phyloP scores from a whole-genome alignment of 2,329 filamentous ascomycete species.

The Microsporum ferrugineum region DNA sequence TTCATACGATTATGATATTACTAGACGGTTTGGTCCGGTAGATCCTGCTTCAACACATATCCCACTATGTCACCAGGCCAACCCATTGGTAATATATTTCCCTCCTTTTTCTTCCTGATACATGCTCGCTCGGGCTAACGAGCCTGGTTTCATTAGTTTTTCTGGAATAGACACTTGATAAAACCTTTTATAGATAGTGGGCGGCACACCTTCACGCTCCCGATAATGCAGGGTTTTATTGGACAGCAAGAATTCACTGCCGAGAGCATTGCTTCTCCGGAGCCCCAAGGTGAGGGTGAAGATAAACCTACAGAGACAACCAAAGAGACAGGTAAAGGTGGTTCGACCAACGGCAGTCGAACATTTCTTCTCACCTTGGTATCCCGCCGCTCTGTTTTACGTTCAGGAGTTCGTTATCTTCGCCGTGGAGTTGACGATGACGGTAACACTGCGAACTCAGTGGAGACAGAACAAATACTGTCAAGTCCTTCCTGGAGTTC shows the following conservation, averaged over 20 bases:
- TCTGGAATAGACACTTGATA: slow-evolving; percentile 78
- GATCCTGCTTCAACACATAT: slow-evolving; percentile 34
- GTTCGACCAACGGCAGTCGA: slow-evolving; percentile 22
- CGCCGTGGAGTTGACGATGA: slow-evolving; percentile 83
- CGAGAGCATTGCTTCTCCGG: slow-evolving; percentile 33
- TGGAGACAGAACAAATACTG: slow-evolving; percentile 91
- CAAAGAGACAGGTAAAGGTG: slow-evolving; percentile 16
- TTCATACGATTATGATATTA: slow-evolving; percentile 89
- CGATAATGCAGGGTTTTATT: slow-evolving; percentile 87
- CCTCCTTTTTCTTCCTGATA: not conserved
- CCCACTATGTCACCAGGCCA: slow-evolving; percentile 60
- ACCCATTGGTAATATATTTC: slow-evolving; percentile 47
- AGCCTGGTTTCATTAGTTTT: slow-evolving; percentile 45
- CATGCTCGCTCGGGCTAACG: not conserved
- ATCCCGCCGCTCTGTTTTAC: slow-evolving; percentile 74
- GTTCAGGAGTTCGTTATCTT: slow-evolving; percentile 80
- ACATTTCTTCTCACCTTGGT: slow-evolving; percentile 75
- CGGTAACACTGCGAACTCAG: slow-evolving; percentile 75
- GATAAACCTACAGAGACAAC: slow-evolving; percentile 17
- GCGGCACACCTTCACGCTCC: slow-evolving; percentile 60
- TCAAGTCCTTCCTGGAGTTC: slow-evolving; percentile 57
- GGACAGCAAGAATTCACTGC: slow-evolving; percentile 73
- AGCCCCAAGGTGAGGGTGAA: slow-evolving; percentile 6
- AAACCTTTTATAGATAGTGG: slow-evolving; percentile 63
- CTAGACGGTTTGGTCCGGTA: slow-evolving; percentile 46